Base-by-base conservation (phyloP, 2,329 filamentous ascomycete genomes). In the Mycosphaerella sp. region DNA sequence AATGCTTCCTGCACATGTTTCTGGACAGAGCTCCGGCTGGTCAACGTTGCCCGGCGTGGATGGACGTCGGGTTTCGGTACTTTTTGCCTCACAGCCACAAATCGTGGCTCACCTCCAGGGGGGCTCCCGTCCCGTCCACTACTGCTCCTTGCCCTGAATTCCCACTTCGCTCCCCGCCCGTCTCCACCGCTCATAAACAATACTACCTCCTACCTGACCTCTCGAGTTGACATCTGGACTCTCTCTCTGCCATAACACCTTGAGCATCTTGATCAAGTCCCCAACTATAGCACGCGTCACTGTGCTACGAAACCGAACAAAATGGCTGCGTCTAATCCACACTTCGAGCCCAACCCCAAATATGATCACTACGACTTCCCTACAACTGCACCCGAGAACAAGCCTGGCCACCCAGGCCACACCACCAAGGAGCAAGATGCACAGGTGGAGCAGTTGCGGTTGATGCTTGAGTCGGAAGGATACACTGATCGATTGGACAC, bases 331-430 rank as follows among this genome's bases (percentile, higher is more conserved):
- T 63, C 68, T 34, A 67, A 69, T 53, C 67, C 69, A 51, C 62
- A 72, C 63, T 71, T 78, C 63, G 72, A 76, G 63, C 74, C 89
- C 66, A 85, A 95, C 74, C 80, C 88, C 71, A 96, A 95, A 77
- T 95, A 97, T 79, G 93, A 97, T 76, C 73, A 95, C 78, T 97
- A 93, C 74, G 91, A 96, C 74, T 97, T 82, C 78, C 93, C 93
- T 59, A 89, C 85, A 61, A 85, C 81, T 59, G 83, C 89, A 45
- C 81, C 87, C 52, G 81, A 82, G 63, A 71, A 80, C 45, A 81
- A 85, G 69, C 76, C 78, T 65, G 93, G 93, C 62, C 90, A 96
- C 73, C 85, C 92, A 59, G 93, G 93, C 70, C 83, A 95, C 73
- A 86, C 95, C 66, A 93, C 86, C 52, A 78, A 83, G 54, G 81